Percentiles rank a stretch among this genome's conserved stretches.
These are phyloP conservation scores for Kwoniella dendrophila DNA, from an alignment of 768 basidiomycete genomes.

Conservation along the genomic window DNA sequence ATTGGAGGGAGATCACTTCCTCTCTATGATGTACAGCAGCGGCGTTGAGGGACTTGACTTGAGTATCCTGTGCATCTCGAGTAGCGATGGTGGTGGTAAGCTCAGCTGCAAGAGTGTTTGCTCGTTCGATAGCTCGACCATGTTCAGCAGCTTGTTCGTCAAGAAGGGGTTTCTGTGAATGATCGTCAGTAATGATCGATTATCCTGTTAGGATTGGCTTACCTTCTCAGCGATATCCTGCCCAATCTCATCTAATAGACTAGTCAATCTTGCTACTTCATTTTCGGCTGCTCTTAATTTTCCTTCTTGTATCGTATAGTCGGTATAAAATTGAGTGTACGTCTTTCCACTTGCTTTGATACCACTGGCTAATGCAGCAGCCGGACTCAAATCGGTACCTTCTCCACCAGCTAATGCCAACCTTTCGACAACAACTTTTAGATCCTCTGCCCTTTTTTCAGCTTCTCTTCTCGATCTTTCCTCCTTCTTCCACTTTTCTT, in stretches of 20 bases:
- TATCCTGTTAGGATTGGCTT: too few species aligned
- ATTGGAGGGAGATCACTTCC: constrained; percentile 38
- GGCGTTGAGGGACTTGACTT: constrained; percentile 36
- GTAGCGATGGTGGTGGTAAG: constrained; percentile 73
- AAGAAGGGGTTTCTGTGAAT: constrained; percentile 78
- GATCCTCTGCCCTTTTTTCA: constrained; percentile 72
- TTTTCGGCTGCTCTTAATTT: constrained; percentile 74
- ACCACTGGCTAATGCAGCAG: constrained; percentile 79
- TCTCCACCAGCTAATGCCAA: constrained; percentile 56
- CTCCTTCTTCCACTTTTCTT: constrained; percentile 74
- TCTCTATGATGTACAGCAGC: constrained; percentile 27
- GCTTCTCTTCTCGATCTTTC: constrained; percentile 66
- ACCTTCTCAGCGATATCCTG: constrained; percentile 90
- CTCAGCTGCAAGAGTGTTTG: constrained; percentile 76
- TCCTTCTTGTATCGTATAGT: constrained; percentile 82
- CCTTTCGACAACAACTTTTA: constrained; percentile 62
- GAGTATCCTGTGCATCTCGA: constrained; percentile 66
- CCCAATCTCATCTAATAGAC: constrained; percentile 74
- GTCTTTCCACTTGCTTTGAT: constrained; percentile 76
- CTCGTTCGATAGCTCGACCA: constrained; percentile 76
- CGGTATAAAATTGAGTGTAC: constrained; percentile 91
- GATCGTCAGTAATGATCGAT: neutral
- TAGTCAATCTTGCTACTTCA: constrained; percentile 83
- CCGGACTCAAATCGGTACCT: constrained; percentile 74
- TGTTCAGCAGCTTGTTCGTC: constrained; percentile 89